Base-by-base conservation (phyloP, 1,284 basidiomycete genomes). In the Cerioporus squamosus region DNA sequence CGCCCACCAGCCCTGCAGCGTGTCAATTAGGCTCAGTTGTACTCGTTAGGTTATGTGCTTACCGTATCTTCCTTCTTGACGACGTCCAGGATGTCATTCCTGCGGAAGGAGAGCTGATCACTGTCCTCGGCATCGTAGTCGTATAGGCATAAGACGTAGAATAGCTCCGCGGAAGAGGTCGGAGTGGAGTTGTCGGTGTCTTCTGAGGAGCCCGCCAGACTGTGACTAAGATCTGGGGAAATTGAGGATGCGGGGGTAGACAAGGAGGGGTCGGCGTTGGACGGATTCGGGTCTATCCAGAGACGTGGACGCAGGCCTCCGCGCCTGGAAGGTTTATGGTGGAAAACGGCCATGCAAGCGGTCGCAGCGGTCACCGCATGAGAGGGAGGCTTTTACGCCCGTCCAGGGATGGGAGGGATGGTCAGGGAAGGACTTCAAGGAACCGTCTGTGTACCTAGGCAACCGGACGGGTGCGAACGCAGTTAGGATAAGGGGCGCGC, bases 1-100 rank as follows among this genome's bases (percentile, higher is more conserved):
- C 26, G 87, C 89, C 88, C 88, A 91, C 90, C 90, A 91, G 7
- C 90, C 90, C 72, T 73, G 48, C 5, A n/a, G 26, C 15, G 17
- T 36, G 18, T 54, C 20, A 38, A 51, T 24, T 20, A 44, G 24
- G 22, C 7, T 20, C 48, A 15, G 24, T 5, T 36, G 12, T 23
- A 42, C 15, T 18, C 17, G 9, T n/a, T 17, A 9, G 20, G 15
- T 22, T 31, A 15, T 22, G 8, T 18, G 52, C 71, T 61, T 38
- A 73, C 72, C 4, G 84, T 82, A n/a, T 80, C 77, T 70, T 91
- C 88, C 69, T 81, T 78, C 71, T 84, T 84, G 42, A 91, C 77
- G 49, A 92, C 77, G 29, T 83, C 80, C 29, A 92, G 73, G 12
- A 91, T 80, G 62, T 91, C 90, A 61, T 84, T 82, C 73, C 82